These are phyloP conservation scores for Rhodotorula babjevae DNA, from an alignment of 768 basidiomycete genomes.

Conservation along the genomic window DNA sequence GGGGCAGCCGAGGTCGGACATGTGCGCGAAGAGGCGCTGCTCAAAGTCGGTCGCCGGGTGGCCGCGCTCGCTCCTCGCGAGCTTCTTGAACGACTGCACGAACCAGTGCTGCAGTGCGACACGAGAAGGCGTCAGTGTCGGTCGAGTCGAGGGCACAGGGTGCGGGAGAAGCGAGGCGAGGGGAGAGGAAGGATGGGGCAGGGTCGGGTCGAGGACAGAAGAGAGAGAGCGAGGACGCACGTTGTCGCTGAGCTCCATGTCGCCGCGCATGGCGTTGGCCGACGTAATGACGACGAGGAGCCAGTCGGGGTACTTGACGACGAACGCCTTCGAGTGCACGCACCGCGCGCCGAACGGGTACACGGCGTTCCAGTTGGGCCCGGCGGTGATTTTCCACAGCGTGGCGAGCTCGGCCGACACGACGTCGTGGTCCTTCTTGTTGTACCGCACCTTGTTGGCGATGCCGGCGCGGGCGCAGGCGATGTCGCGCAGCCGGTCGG, in stretches of 20 bases:
- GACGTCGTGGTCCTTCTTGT: not conserved
- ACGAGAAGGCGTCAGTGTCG: no score
- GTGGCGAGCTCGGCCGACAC: not conserved
- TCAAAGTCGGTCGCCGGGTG: slow-evolving; percentile 9
- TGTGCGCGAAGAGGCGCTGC: slow-evolving; percentile 8
- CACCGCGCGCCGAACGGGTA: slow-evolving; percentile 14
- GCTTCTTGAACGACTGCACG: slow-evolving; percentile 23
- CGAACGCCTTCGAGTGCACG: slow-evolving; percentile 21
- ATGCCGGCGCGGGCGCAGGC: slow-evolving; percentile 3
- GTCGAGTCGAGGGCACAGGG: no score
- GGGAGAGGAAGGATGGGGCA: no score
- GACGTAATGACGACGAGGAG: slow-evolving; percentile 31
- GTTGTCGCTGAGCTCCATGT: slow-evolving; percentile 31
- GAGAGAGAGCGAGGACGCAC: slow-evolving; percentile 6
- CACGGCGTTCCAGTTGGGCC: slow-evolving; percentile 3
- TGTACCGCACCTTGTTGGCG: no score
- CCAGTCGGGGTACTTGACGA: slow-evolving; percentile 21
- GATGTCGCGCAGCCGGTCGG: not conserved
- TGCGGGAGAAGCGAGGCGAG: no score
- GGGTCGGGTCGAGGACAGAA: not conserved
- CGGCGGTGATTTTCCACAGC: not conserved
- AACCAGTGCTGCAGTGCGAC: slow-evolving; percentile 11
- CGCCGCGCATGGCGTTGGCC: slow-evolving; percentile 20
- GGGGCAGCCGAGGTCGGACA: slow-evolving; percentile 19
- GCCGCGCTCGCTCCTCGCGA: not conserved